Percentiles rank a stretch among this genome's conserved stretches.
phyloP scores from a whole-genome alignment of 106 monocot genomes.

The Ottelia alismoides region DNA sequence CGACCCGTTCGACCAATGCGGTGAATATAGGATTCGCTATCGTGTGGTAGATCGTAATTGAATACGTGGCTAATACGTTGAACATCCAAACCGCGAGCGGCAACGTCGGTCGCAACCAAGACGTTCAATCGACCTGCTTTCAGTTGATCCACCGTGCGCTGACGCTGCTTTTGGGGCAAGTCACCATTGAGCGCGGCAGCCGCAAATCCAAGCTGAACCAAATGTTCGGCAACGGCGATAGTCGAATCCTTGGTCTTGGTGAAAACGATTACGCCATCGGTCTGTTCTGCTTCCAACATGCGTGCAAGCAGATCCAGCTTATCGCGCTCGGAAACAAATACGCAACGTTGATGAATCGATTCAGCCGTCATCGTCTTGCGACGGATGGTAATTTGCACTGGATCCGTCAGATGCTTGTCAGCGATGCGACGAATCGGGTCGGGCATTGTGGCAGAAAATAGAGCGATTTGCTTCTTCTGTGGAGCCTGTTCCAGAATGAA shows the following conservation, averaged over 20 bases:
- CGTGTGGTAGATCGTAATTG: conserved; percentile 41
- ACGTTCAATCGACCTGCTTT: conserved; percentile 30
- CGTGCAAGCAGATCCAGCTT: background rate
- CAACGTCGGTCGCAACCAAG: conserved; percentile 44
- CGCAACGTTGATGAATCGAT: background rate
- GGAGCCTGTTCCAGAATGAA: conserved; percentile 32
- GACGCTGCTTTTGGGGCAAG: conserved; percentile 38
- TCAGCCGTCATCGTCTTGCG: conserved; percentile 10
- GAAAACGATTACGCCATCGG: too few relatives aligned
- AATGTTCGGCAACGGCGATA: background rate
- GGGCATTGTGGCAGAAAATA: conserved; percentile 56
- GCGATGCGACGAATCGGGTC: conserved; percentile 32
- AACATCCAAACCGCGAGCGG: conserved; percentile 44
- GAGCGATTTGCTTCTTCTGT: conserved; percentile 30
- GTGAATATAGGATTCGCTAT: conserved; percentile 29
- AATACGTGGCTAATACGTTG: conserved; percentile 39
- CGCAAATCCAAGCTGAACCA: background rate
- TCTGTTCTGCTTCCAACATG: too few relatives aligned
- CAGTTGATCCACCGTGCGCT: conserved; percentile 30
- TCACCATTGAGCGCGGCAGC: conserved; percentile 27
- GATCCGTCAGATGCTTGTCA: conserved; percentile 31
- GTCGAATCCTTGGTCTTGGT: too few relatives aligned
- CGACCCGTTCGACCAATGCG: conserved; percentile 45
- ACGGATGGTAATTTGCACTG: conserved; percentile 30
- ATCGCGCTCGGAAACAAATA: background rate